These are phyloP conservation scores for Eutypella sp. DNA, from an alignment of 2,329 filamentous ascomycete genomes.

Conservation along the genomic window DNA sequence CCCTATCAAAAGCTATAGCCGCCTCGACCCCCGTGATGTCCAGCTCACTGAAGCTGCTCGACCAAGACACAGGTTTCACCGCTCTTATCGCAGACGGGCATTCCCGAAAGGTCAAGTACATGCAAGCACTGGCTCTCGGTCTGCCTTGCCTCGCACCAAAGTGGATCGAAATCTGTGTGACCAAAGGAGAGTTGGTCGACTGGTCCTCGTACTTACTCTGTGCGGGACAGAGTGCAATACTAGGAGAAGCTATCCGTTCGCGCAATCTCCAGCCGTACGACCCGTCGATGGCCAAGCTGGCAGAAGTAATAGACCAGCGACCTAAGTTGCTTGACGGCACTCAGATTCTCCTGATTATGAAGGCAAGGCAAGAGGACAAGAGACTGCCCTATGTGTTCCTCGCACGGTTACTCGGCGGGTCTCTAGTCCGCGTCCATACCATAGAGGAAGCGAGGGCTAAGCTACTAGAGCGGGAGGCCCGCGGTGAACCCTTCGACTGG, in stretches of 20 bases:
- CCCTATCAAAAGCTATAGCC: slow-evolving; percentile 23
- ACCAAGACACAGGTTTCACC: slow-evolving; percentile 63
- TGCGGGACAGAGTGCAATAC: slow-evolving; percentile 71
- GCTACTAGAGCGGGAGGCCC: slow-evolving; percentile 46
- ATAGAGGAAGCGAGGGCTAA: slow-evolving; percentile 58
- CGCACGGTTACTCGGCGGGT: slow-evolving; percentile 70
- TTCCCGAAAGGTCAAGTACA: slow-evolving; percentile 83
- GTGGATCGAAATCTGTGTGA: slow-evolving; percentile 73
- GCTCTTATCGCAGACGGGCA: slow-evolving; percentile 83
- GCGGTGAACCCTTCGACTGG: slow-evolving; percentile 60
- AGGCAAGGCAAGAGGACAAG: slow-evolving; percentile 57
- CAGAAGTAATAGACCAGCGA: slow-evolving; percentile 53
- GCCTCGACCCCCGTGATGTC: slow-evolving; percentile 17
- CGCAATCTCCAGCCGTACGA: slow-evolving; percentile 61
- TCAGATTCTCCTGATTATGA: slow-evolving; percentile 67
- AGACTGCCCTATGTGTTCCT: slow-evolving; percentile 75
- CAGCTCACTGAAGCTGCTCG: slow-evolving; percentile 46
- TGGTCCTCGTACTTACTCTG: slow-evolving; percentile 83
- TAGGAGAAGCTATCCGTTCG: slow-evolving; percentile 74
- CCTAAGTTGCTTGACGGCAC: slow-evolving; percentile 59
- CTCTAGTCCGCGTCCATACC: slow-evolving; percentile 61
- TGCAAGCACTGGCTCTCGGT: slow-evolving; percentile 87
- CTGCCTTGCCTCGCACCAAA: slow-evolving; percentile 78
- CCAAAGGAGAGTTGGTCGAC: slow-evolving; percentile 55
- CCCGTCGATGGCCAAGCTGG: slow-evolving; percentile 50